phyloP scores from a whole-genome alignment of 495 filamentous ascomycete genomes.

The Aspergillus ostianus region DNA sequence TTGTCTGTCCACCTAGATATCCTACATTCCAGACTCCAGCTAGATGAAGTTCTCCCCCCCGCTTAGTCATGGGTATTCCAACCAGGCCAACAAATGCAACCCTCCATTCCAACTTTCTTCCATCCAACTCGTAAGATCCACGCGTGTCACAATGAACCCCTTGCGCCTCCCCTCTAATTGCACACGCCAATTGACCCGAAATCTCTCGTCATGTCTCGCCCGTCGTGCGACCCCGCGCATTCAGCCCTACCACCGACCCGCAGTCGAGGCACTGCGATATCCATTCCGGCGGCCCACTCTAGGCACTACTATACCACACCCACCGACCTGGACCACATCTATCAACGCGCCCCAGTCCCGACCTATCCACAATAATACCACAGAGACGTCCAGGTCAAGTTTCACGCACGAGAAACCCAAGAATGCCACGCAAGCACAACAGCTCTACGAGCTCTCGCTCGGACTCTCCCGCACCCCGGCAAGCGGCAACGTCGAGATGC shows the following conservation, averaged over 20 bases:
- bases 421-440: background rate
- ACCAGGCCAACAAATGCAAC: no score
- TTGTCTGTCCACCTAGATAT: no score
- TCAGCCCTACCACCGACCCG: background rate
- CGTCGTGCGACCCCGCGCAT: background rate
- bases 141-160: background rate
- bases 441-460: constrained; percentile 7
- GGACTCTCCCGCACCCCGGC: constrained; percentile 5
- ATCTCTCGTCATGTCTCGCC: background rate
- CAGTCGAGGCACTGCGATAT: background rate
- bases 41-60: no score
- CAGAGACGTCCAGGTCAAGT: background rate
- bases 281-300: background rate
- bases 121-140: no score
- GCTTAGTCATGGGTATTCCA: no score
- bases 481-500: constrained; percentile 14
- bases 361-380: background rate
- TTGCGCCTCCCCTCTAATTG: background rate
- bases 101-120: no score
- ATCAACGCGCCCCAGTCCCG: background rate
- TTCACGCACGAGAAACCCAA: background rate
- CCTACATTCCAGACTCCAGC: no score
- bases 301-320: background rate
- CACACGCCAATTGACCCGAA: background rate
- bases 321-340: background rate